Evolutionary conservation across 2,329 filamentous ascomycete species (phyloP).

Genomic region (Alternaria solani): DNA sequence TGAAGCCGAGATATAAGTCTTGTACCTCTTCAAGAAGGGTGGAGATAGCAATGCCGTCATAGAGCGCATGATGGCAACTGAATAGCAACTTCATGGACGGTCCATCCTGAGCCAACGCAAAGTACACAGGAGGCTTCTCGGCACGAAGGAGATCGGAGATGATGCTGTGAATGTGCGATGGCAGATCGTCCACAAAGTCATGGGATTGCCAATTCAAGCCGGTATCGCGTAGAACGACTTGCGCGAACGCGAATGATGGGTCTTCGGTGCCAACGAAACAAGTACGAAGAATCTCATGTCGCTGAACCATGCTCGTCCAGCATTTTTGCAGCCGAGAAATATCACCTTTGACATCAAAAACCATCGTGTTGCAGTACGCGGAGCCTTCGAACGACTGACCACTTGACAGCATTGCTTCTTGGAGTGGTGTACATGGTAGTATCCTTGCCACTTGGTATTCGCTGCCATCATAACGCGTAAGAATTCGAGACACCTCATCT

Average conservation of each 20-base stretch:
- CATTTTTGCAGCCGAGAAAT: conserved; percentile 61
- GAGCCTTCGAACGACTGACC: conserved; percentile 52
- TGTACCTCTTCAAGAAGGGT: conserved; percentile 76
- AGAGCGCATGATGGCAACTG: conserved; percentile 80
- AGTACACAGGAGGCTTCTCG: conserved; percentile 46
- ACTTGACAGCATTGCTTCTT: conserved; percentile 84
- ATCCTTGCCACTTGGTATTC: conserved; percentile 61
- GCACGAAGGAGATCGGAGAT: conserved; percentile 59
- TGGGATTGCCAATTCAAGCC: conserved; percentile 52
- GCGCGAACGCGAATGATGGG: conserved; percentile 69
- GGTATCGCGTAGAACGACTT: conserved; percentile 69
- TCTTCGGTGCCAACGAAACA: conserved; percentile 74
- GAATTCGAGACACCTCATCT: conserved; percentile 25
- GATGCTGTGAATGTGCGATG: conserved; percentile 54
- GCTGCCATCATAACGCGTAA: conserved; percentile 16
- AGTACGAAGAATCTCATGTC: conserved; percentile 82
- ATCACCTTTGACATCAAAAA: conserved; percentile 67
- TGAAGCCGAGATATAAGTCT: conserved; percentile 57
- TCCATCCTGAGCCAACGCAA: conserved; percentile 36
- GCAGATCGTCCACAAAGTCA: conserved; percentile 32
- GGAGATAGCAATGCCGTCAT: conserved; percentile 81
- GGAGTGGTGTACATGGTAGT: conserved; percentile 83
- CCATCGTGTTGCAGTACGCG: conserved; percentile 76
- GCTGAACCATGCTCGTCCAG: conserved; percentile 69
- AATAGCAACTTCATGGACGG: conserved; percentile 53